Conservation (phyloP, 768 basidiomycete genomes). For the Pluteus cervinus region DNA sequence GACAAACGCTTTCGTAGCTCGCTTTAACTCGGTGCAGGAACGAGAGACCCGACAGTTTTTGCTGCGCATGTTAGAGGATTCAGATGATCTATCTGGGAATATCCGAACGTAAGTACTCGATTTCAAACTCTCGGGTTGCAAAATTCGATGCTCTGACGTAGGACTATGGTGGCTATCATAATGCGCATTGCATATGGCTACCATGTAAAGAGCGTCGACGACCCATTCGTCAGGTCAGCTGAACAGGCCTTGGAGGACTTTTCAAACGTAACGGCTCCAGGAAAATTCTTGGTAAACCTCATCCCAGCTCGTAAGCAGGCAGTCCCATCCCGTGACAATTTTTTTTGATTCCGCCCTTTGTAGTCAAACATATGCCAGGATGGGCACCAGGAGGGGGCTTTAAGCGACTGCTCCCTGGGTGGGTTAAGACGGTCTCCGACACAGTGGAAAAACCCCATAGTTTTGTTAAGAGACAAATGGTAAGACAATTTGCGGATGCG, state of each 20-base stretch:
- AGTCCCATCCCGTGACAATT: neutral
- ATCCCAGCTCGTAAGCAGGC: conserved; percentile 11
- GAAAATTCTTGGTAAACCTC: conserved; percentile 24
- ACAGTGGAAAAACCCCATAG: conserved; percentile 32
- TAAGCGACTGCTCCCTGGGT: conserved; percentile 30
- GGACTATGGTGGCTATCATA: conserved; percentile 12
- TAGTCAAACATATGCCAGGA: conserved; percentile 34
- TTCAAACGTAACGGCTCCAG: conserved; percentile 19
- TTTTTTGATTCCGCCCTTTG: neutral
- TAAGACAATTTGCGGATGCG: conserved; percentile 22
- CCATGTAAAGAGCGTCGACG: conserved; percentile 18
- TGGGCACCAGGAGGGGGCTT: conserved; percentile 45
- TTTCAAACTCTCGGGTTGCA: neutral
- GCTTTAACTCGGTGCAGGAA: conserved; percentile 33
- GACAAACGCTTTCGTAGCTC: conserved; percentile 25
- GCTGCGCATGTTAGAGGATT: conserved; percentile 26
- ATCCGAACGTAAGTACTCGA: conserved; percentile 26
- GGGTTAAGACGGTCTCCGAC: conserved; percentile 23
- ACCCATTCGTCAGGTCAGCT: conserved; percentile 23
- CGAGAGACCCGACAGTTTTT: conserved; percentile 33
- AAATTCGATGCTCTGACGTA: neutral
- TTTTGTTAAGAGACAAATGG: conserved; percentile 24
- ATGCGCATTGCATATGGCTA: conserved; percentile 25
- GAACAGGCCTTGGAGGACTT: conserved; percentile 17
- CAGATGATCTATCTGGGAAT: conserved; percentile 25